Conservation (phyloP, 805 yeast genomes). For the Spencermartinsiella europaea region DNA sequence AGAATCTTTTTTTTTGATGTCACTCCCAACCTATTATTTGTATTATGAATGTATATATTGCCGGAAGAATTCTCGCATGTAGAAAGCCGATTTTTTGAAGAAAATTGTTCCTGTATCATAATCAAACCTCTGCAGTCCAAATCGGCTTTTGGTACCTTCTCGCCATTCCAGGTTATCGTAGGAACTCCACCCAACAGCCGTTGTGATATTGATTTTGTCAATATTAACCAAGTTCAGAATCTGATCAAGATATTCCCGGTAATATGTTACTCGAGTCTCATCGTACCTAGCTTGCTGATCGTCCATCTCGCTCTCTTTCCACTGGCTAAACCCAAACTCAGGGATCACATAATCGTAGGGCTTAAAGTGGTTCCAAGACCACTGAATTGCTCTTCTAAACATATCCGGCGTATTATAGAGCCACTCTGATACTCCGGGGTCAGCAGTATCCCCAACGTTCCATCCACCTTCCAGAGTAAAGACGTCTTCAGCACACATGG, state of each 20-base stretch:
- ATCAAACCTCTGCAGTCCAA: slow-evolving; percentile 22
- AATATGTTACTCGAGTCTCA: slow-evolving; percentile 30
- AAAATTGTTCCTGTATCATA: slow-evolving; percentile 12
- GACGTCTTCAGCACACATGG: slow-evolving; percentile 26
- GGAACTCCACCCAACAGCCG: slow-evolving; percentile 34
- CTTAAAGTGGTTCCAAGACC: slow-evolving; percentile 25
- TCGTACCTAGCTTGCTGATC: slow-evolving; percentile 30
- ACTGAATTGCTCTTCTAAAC: slow-evolving; percentile 17
- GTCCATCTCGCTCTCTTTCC: slow-evolving; percentile 29
- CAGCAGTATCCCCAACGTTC: slow-evolving; percentile 19
- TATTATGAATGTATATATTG: slow-evolving; percentile 4
- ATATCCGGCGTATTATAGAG: slow-evolving; percentile 23
- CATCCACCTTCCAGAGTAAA: slow-evolving; percentile 21
- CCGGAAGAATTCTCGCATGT: slow-evolving; percentile 16
- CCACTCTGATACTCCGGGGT: slow-evolving; percentile 27
- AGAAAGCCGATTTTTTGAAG: slow-evolving; percentile 22
- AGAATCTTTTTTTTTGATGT: no score
- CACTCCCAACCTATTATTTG: no score
- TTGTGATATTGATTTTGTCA: slow-evolving; percentile 30
- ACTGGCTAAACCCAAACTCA: slow-evolving; percentile 36
- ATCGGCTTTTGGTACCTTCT: slow-evolving; percentile 19
- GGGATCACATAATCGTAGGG: slow-evolving; percentile 28
- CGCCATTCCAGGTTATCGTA: slow-evolving; percentile 36
- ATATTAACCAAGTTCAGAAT: slow-evolving; percentile 25
- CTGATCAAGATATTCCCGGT: slow-evolving; percentile 28